Base-by-base conservation (phyloP, 257 asterid species). In the Jaltomata sinuosa region DNA sequence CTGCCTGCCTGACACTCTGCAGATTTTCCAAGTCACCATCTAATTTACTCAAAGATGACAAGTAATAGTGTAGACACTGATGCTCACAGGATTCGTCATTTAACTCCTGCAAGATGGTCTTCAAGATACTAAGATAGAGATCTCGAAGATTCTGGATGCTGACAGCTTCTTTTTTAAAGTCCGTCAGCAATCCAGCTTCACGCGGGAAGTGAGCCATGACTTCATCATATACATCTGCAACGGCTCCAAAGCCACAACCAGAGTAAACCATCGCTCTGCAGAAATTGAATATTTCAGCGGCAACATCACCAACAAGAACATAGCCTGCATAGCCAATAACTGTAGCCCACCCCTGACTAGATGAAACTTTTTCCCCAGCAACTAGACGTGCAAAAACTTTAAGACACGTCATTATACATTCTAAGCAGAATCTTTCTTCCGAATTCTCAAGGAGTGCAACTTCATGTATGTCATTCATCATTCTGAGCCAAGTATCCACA, bases 41-140 rank as follows among this genome's bases (percentile, higher is more conserved):
- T 82, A 89, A 84, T 87, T 91, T 93, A 86, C 98, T 91, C 94
- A 97, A 89, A 83, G 99, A 97, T 19, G 94, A 91, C 80, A 97
- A 85, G 71, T 93, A 80, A 83, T 67, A 82, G 84, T 86, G 94
- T 71, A 95, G 88, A 65, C 88, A 84, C 68, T 85, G 91, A 62
- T 86, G 86, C 81, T 89, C 89, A 12, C 83, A 84, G 71, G 91
- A 87, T 78, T 92, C 95, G 59, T 87, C 22, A 15, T 89, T 88
- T 87, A 92, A 85, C 84, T 94, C 98, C 80, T 89, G 92, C 84
- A 95, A 90, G 59, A 91, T 83, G 84, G 87, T 50, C 83, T 89
- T 97, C 81, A 97, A 89, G 50, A 95, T 90, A 80, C 89, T 85
- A 85, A 93, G 86, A 90, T 94, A 95, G 42, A 92, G 93, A 78